Base-by-base conservation (phyloP, 108 stramenopile genomes). In the Heterococcus sp. region DNA sequence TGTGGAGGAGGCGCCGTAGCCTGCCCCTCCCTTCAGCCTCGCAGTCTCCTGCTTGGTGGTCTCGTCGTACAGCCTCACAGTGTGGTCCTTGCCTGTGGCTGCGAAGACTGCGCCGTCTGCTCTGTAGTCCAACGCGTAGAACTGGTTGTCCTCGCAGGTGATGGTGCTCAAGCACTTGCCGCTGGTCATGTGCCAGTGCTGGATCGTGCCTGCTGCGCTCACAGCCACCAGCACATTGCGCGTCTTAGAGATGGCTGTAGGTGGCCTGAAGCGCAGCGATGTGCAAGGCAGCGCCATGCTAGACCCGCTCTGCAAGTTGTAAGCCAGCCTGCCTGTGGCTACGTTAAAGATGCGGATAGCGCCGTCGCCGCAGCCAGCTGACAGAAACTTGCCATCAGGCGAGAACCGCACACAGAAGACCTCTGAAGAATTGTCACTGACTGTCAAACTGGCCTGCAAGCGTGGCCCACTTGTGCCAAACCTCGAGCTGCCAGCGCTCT, bases 181-280 rank as follows among this genome's bases (percentile, higher is more conserved):
- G 0, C 88, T 87, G 8, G 89, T 89, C 84, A 90, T 86, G 75
- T 90, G 90, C 90, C 90, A 90, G 72, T 90, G 89, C 31, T 87
- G 84, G 28, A 90, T 85, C 14, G 38, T 75, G 2, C 90, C 90
- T 2, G 31, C 82, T 5, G 89, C 90, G 68, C 87, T 76, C 8
- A 69, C 83, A 30, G 88, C 76, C 26, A 90, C 74, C 2, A 90
- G 82, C 31, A 90, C 90, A 69, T 90, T 89, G 66, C 87, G 84
- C 34, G 90, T 90, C 72, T 85, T 86, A 35, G 68, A 78, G 40
- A 75, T 66, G 0, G 63, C 68, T 8, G 74, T 87, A 35, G 77
- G 35, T 2, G 90, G 90, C 14, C 90, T 58, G 46, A 58, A 58
- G 46, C 46, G 46, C 46, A 58, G 46, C 46, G 46, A 8, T 8